Base-by-base conservation (phyloP, 805 yeast species). In the Nakazawaea holstii region DNA sequence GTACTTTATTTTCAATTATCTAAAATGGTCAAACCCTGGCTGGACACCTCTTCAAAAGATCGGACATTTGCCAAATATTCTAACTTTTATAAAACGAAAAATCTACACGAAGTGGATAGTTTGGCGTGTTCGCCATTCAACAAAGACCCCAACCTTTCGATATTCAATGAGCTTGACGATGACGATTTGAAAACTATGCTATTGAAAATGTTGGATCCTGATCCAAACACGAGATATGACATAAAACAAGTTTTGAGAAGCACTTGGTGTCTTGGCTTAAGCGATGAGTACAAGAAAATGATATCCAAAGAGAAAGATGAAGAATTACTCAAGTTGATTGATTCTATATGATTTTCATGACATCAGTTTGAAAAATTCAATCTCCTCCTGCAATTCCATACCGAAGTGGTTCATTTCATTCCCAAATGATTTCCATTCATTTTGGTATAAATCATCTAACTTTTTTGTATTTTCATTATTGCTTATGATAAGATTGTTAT, bases 1-100 rank as follows among this genome's bases (percentile, higher is more conserved):
- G 66, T 78, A 8, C 53, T 74, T 6, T 78, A 76, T 53, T 71
- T 75, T 52, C 71, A 73, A 41, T 55, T 78, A 20, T 64, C 53
- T 37, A 59, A 72, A 8, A 63, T 77, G 64, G 58, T 67, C 8
- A 68, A 66, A 38, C 82, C 82, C 2, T 78, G 84, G 84, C 52
- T 54, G 0, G 60, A 53, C 35, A 72, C 82, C 14, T n/a, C 45
- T 2, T 43, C 55, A 5, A 64, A 62, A 38, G 63, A 59, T 42
- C 51, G 50, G 13, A 54, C 46, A 30, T 65, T 49, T 37, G 27
- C 17, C 13, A 42, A 41, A 14, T 49, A 45, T 24, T 26, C 39
- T 15, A 39, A 15, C n/a, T 41, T 49, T 27, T 51, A 46, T 35
- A 32, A 35, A 7, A 17, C 27, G 10, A 40, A 41, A 8, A 35